These are phyloP conservation scores for Quercus tomentella DNA, from an alignment of 331 rosid species.

Conservation along the genomic window DNA sequence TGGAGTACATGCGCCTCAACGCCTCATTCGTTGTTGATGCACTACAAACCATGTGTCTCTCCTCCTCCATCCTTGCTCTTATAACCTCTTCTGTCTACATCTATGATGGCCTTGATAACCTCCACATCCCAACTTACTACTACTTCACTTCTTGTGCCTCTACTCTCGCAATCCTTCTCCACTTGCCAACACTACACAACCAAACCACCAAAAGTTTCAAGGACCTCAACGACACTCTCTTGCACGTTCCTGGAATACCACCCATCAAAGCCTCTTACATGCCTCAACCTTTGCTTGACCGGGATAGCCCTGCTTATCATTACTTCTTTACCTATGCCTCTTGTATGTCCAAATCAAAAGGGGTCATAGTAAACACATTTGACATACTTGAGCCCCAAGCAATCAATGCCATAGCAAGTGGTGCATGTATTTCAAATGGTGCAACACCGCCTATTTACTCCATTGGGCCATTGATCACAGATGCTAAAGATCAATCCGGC, in stretches of 20 bases:
- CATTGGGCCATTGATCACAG: conserved; percentile 21
- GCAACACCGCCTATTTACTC: conserved; percentile 11
- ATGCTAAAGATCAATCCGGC: background rate
- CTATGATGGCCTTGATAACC: background rate
- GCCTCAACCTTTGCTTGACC: conserved; percentile 16
- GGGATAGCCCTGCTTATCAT: background rate
- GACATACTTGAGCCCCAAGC: conserved; percentile 13
- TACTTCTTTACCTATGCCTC: conserved; percentile 7
- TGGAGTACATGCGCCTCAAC: background rate
- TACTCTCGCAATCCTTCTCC: conserved; percentile 22
- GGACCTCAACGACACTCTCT: background rate
- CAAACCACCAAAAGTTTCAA: conserved; percentile 22
- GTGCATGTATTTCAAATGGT: conserved; percentile 6
- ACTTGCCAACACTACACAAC: conserved; percentile 23
- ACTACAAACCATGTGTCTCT: conserved; percentile 7
- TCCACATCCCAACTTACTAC: conserved; percentile 22
- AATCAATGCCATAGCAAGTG: conserved; percentile 13
- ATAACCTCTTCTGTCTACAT: conserved; percentile 8
- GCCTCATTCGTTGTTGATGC: conserved; percentile 11
- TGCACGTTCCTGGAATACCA: conserved; percentile 29
- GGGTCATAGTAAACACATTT: conserved; percentile 18
- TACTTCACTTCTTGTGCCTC: conserved; percentile 26
- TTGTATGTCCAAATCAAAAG: conserved; percentile 10
- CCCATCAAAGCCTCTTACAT: conserved; percentile 3
- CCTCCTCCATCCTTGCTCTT: conserved; percentile 17